Evolutionary conservation across 176 grass and related monocot genomes (phyloP).

Genomic region (bread wheat (Triticum aestivum)): IWGSC_CS_RefSeq_v2.1 NC_057801.1:240260852-240261351

Average conservation of each 20-base stretch:
- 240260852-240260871: neutral
- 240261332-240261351: neutral
- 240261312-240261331: neutral
- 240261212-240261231: too few relatives aligned
- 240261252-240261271: neutral
- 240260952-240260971: neutral
- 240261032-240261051: neutral
- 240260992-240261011: neutral
- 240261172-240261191: neutral
- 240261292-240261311: neutral
- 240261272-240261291: neutral
- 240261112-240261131: neutral
- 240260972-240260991: neutral
- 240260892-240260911: neutral
- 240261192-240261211: too few relatives aligned
- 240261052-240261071: neutral
- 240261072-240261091: neutral
- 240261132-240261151: constrained; percentile 32
- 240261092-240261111: neutral
- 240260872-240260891: neutral
- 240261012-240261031: neutral
- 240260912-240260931: neutral
- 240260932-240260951: neutral
- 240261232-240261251: neutral
- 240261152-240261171: neutral